Base-by-base conservation (phyloP, 768 basidiomycete genomes). In the Pleurotus salmoneostramineus region DNA sequence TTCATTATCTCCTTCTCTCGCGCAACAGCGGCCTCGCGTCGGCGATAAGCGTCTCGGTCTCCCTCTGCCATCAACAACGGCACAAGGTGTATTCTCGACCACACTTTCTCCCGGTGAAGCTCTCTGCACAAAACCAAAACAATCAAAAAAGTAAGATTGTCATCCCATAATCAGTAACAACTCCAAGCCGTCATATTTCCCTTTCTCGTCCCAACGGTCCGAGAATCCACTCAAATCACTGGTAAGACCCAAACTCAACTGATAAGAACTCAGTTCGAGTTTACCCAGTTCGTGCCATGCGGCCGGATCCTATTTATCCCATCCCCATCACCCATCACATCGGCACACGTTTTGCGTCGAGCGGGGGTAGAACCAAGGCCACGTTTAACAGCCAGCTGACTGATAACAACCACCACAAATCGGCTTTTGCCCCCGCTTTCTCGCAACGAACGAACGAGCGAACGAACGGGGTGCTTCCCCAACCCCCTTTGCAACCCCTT, bases 71-170 rank as follows among this genome's bases (percentile, higher is more conserved):
- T 79, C 47, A 99, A 80, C 58, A 98, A 71, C 7, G 96, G 97
- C 34, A 95, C 88, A 35, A 97, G 83, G 76, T 98, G 87, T 68
- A 99, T 94, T 62, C 96, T 85, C 58, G 95, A 91, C 96, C 96
- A 98, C 36, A 86, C 85, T 74, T 90, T 89, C 77, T 99, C 96
- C 62, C 96, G 83, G 70, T 89, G 79, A 43, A 98, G 80, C 76
- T 99, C 96, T 73, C 96, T 98, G 78, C 66, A 65, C 60, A 69
- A 71, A 68, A 69, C n/a, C n/a, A n/a, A n/a, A n/a, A n/a, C n/a
- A n/a, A n/a, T n/a, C n/a, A n/a, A n/a, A n/a, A n/a, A n/a, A n/a
- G n/a, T 68, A 14, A 14, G 52, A 54, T 54, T 54, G 68, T 58
- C 62, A 69, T 68, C 17, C 76, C 74, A 72, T n/a, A 71, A 72